Percentiles rank a stretch among this genome's conserved stretches.
These are phyloP conservation scores for Mucor indicus DNA, from an alignment of 371 early-diverging fungal genomes.

Conservation along the genomic window DNA sequence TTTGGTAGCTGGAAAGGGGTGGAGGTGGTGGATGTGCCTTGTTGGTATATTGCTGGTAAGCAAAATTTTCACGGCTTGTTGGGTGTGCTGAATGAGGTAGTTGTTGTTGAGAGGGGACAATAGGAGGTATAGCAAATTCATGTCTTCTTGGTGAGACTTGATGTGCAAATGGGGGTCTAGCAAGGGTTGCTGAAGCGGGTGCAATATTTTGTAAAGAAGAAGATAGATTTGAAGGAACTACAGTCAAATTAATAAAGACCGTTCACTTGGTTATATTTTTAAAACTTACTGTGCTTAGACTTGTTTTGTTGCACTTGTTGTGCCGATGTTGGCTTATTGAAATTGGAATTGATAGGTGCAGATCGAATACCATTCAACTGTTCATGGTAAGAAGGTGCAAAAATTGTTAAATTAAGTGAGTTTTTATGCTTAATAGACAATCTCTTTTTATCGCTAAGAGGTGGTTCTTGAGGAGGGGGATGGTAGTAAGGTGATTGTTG, in stretches of 20 bases:
- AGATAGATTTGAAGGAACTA: too few relatives aligned
- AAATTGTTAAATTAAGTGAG: conserved; percentile 50
- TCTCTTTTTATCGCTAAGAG: conserved; percentile 18
- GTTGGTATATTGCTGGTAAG: conserved; percentile 15
- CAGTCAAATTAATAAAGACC: too few relatives aligned
- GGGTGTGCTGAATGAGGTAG: conserved; percentile 31
- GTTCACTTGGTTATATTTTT: neutral
- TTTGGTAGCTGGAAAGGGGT: neutral
- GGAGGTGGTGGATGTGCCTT: conserved; percentile 1
- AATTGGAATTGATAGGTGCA: conserved; percentile 56
- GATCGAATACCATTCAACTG: conserved; percentile 51
- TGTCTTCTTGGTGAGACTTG: conserved; percentile 25
- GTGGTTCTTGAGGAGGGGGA: neutral
- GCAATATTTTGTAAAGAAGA: conserved; percentile 10
- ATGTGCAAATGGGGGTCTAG: conserved; percentile 23
- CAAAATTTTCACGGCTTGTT: conserved; percentile 10
- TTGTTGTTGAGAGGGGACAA: conserved; percentile 51
- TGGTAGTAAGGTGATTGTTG: too few relatives aligned
- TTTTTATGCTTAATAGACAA: conserved; percentile 39
- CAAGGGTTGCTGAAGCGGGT: conserved; percentile 17
- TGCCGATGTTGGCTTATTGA: conserved; percentile 17
- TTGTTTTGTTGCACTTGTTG: conserved; percentile 7
- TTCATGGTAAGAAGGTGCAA: conserved; percentile 55
- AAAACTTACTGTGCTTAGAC: conserved; percentile 1
- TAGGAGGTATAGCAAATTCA: conserved; percentile 50